Percentiles rank a stretch among this genome's conserved stretches.
phyloP scores from a whole-genome alignment of 345 rosid species.

The Linum lewisii region DNA sequence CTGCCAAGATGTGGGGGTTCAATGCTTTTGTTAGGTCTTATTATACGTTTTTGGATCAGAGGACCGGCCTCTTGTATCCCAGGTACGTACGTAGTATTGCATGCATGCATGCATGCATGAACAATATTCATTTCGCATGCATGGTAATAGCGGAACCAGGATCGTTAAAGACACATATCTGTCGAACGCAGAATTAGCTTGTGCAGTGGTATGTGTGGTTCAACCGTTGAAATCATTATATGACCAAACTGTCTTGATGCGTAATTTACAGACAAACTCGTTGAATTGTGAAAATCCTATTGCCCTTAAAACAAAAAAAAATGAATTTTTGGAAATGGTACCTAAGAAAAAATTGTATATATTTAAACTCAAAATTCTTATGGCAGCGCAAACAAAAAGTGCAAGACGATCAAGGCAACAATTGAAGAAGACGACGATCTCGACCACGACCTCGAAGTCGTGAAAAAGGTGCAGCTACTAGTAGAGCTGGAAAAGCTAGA shows the following conservation, averaged over 20 bases:
- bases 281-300: too few species aligned
- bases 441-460: background rate
- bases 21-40: constrained; percentile 50
- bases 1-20: constrained; percentile 36
- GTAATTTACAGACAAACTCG: too few species aligned
- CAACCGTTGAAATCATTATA: too few species aligned
- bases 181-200: too few species aligned
- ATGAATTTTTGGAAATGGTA: too few species aligned
- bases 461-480: constrained; percentile 17
- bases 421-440: background rate
- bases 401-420: background rate
- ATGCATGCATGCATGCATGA: background rate
- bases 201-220: too few species aligned
- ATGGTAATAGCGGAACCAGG: too few species aligned
- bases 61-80: constrained; percentile 29
- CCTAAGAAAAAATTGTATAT: too few species aligned
- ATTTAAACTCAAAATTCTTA: background rate
- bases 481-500: constrained; percentile 37
- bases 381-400: background rate
- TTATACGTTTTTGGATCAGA: constrained; percentile 53
- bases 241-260: too few species aligned
- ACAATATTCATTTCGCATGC: background rate
- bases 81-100: constrained; percentile 2
- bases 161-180: too few species aligned
- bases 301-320: too few species aligned